A percentile compares a stretch with the other conserved stretches of the same genome.
These are phyloP conservation scores for Hemileccinum impolitum DNA, from an alignment of 768 basidiomycete genomes.

Conservation along the genomic window DNA sequence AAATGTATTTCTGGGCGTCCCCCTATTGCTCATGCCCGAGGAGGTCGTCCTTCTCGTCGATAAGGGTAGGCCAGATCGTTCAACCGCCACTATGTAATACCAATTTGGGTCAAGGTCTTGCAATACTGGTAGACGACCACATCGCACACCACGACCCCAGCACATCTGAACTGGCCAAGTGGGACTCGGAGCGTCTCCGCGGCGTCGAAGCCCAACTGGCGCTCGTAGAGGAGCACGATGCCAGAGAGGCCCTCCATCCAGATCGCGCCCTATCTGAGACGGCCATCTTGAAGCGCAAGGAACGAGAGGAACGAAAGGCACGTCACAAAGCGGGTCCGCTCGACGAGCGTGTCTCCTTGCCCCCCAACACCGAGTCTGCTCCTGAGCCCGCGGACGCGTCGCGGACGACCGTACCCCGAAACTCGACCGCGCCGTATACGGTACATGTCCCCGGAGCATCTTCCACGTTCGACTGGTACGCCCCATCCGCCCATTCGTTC, in stretches of 20 bases:
- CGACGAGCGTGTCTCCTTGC: constrained; percentile 11
- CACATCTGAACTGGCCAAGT: constrained; percentile 43
- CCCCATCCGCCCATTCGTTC: constrained; percentile 41
- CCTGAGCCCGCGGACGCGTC: constrained; percentile 2
- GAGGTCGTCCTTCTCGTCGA: constrained; percentile 86
- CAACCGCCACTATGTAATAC: not conserved
- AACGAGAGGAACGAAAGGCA: constrained; percentile 54
- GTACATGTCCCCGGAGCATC: constrained; percentile 70
- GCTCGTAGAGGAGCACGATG: constrained; percentile 46
- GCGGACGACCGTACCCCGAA: too few relatives aligned
- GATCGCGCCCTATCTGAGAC: constrained; percentile 53
- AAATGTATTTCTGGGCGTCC: constrained; percentile 94
- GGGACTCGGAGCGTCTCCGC: constrained; percentile 50
- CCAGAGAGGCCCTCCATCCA: constrained; percentile 39
- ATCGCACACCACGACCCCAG: constrained; percentile 52
- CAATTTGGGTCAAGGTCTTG: constrained; percentile 50
- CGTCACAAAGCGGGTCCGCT: constrained; percentile 6
- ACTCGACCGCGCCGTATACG: constrained; percentile 43
- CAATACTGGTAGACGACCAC: constrained; percentile 72
- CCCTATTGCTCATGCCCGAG: constrained; percentile 84
- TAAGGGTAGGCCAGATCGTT: constrained; percentile 48
- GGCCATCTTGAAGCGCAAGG: constrained; percentile 68
- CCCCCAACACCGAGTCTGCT: not conserved
- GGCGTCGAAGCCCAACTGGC: constrained; percentile 47
- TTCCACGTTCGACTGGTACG: constrained; percentile 66